Conservation (phyloP, 2,329 filamentous ascomycete genomes). For the Pseudonectria buxi region DNA sequence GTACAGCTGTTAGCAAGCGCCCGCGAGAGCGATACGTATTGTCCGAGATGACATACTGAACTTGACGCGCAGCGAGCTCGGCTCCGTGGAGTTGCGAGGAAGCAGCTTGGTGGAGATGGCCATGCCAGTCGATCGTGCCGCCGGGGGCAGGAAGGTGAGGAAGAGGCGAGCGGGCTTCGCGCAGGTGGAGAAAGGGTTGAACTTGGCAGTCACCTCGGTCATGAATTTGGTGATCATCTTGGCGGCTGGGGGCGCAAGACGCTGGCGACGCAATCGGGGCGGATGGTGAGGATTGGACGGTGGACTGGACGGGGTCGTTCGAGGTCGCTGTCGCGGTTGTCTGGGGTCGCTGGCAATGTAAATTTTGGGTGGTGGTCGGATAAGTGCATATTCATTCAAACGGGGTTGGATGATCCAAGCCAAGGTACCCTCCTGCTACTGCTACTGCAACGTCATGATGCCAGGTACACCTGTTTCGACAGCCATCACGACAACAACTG, state of each 20-base stretch:
- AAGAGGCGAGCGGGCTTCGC: slow-evolving; percentile 83
- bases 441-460: slow-evolving; percentile 19
- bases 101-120: slow-evolving; percentile 72
- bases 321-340: slow-evolving; percentile 5
- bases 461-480: slow-evolving; percentile 19
- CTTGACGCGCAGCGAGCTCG: slow-evolving; percentile 66
- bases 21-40: background rate
- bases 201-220: slow-evolving; percentile 75
- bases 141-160: slow-evolving; percentile 75
- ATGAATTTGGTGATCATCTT: slow-evolving; percentile 81
- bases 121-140: slow-evolving; percentile 66
- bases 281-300: background rate
- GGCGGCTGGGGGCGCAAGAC: slow-evolving; percentile 10
- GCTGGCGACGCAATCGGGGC: slow-evolving; percentile 5
- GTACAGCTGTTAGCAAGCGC: slow-evolving; percentile 15
- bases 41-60: slow-evolving; percentile 61
- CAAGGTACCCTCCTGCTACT: background rate
- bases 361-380: slow-evolving; percentile 15
- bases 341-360: slow-evolving; percentile 10
- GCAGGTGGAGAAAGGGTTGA: slow-evolving; percentile 82
- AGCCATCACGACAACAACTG: slow-evolving; percentile 5
- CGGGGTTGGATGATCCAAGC: slow-evolving; percentile 5
- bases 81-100: slow-evolving; percentile 60
- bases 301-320: slow-evolving; percentile 4
- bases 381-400: slow-evolving; percentile 20